Evolutionary conservation across 495 filamentous ascomycete species (phyloP).

Genomic region (Hapsidospora chrysogenum): DNA sequence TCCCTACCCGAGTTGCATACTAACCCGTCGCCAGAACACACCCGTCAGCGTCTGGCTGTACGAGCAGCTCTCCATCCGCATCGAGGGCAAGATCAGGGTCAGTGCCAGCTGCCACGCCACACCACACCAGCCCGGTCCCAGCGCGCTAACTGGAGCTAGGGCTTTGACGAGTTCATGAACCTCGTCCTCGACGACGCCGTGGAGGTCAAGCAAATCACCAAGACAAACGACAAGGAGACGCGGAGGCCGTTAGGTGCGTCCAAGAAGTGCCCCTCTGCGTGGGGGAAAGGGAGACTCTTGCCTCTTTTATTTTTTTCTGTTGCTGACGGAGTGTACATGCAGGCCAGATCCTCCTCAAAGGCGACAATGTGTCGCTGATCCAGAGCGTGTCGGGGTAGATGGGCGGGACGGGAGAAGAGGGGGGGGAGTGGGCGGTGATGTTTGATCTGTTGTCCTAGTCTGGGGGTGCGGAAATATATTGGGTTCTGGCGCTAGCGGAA

Average conservation of each 20-base stretch:
- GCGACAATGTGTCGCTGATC: conserved; percentile 92
- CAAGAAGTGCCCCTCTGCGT: not conserved
- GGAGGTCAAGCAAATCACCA: conserved; percentile 74
- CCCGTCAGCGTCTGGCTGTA: conserved; percentile 92
- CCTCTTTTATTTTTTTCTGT: no score
- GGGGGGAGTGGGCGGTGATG: no score
- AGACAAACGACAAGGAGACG: conserved; percentile 57
- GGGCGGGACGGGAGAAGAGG: not conserved
- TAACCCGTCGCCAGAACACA: conserved; percentile 42
- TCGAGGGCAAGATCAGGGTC: conserved; percentile 90
- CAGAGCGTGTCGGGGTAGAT: conserved; percentile 48
- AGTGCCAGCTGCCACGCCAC: conserved; percentile 8
- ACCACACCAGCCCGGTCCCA: not conserved
- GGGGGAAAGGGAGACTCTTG: conserved; percentile 9
- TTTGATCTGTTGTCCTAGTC: not conserved
- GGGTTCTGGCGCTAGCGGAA: not conserved
- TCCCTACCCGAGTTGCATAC: not conserved
- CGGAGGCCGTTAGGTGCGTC: conserved; percentile 62
- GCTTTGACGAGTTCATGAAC: conserved; percentile 99
- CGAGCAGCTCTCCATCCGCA: conserved; percentile 83
- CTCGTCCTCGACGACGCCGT: conserved; percentile 87
- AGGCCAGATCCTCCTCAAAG: conserved; percentile 96
- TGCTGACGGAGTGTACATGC: no score
- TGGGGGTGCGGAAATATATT: not conserved
- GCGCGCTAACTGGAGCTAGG: conserved; percentile 28